phyloP scores from a whole-genome alignment of 2,329 filamentous ascomycete genomes.

The Aspergillus brunneoviolaceus region DNA sequence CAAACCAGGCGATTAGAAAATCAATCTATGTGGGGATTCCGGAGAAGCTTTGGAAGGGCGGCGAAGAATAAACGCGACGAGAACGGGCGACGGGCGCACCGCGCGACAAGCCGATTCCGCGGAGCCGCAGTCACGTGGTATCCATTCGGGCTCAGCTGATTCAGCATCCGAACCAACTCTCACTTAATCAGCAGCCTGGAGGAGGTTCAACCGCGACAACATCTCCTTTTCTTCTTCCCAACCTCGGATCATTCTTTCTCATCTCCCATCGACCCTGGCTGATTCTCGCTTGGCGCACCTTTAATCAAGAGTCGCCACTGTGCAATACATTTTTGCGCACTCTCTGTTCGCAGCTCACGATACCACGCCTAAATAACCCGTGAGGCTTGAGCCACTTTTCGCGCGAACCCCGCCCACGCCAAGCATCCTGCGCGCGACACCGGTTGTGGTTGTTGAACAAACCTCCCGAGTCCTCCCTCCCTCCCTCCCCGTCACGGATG shows the following conservation, averaged over 20 bases:
- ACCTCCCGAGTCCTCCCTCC: neutral
- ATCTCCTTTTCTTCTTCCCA: slow-evolving; percentile 13
- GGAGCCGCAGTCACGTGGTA: slow-evolving; percentile 23
- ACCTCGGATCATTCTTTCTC: slow-evolving; percentile 5
- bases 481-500: slow-evolving; percentile 11
- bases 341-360: neutral
- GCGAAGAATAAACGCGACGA: slow-evolving; percentile 23
- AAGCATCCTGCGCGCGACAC: slow-evolving; percentile 29
- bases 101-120: slow-evolving; percentile 23
- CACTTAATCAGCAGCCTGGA: neutral
- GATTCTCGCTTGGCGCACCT: slow-evolving; percentile 1
- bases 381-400: slow-evolving; percentile 9
- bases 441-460: slow-evolving; percentile 18
- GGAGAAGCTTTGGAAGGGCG: slow-evolving; percentile 21
- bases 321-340: neutral
- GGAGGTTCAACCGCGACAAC: slow-evolving; percentile 5
- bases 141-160: neutral
- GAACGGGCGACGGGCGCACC: slow-evolving; percentile 11
- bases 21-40: slow-evolving; percentile 22
- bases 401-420: slow-evolving; percentile 33
- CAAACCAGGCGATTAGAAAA: neutral
- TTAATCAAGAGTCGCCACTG: neutral
- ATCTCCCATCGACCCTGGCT: neutral
- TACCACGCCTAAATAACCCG: neutral
- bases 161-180: slow-evolving; percentile 8